Base-by-base conservation (phyloP, 768 basidiomycete genomes). In the Boletus fagicola region DNA sequence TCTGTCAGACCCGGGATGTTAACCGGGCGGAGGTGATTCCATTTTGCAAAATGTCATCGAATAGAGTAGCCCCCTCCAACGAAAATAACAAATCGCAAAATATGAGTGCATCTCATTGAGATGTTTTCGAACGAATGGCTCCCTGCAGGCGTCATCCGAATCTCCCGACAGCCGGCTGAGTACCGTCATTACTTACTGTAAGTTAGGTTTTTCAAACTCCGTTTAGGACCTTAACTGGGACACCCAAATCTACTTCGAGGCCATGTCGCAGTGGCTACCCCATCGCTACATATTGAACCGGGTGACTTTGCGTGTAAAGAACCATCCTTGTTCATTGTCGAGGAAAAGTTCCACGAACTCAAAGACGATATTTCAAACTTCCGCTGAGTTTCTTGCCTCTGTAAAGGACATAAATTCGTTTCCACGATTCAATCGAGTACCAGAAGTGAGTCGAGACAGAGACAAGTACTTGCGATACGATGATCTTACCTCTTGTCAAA, bases 331-430 rank as follows among this genome's bases (percentile, higher is more conserved):
- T 42, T 5, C 8, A 12, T 24, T 31, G 2, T 56, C 51, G 10
- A 66, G 67, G 45, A 61, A 58, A 6, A 30, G 4, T 11, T 66
- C 65, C 0, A 53, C 60, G 10, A 51, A 36, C n/a, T 57, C 62
- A 35, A 61, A 60, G 30, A 38, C 46, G 7, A 49, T 64, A 43
- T 72, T 71, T 24, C 70, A 62, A 51, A 28, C 54, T 26, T 48
- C 72, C 9, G 72, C 68, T 5, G 65, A 71, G 57, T 73, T 69
- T 52, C 68, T 71, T 44, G 40, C 57, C 22, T 59, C 70, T 18
- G 68, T 57, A 3, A 65, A 54, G 16, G 33, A 64, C 4, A 33
- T 48, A 26, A 54, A 54, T 18, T 70, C 64, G 35, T 51, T 71
- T 22, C 64, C 57, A 5, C 61, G 49, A 47, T 39, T 64, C 28